These are phyloP conservation scores for Aureobasidium melanogenum DNA, from an alignment of 2,329 filamentous ascomycete species.

Conservation along the genomic window DNA sequence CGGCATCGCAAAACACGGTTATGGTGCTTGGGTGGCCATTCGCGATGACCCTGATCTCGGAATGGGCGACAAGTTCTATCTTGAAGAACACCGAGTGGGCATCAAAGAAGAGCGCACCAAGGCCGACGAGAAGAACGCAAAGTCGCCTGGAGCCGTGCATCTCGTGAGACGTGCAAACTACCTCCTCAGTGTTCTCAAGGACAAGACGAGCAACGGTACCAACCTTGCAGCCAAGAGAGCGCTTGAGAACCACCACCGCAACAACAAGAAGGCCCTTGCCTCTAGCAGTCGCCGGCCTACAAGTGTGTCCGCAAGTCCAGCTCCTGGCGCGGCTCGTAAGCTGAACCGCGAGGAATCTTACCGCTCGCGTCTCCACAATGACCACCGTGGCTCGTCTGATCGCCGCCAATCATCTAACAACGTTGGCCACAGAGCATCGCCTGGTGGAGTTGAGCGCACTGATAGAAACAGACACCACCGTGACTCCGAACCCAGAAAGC, in stretches of 20 bases:
- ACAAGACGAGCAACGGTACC: slow-evolving; percentile 57
- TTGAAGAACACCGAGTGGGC: slow-evolving; percentile 96
- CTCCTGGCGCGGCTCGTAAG: slow-evolving; percentile 38
- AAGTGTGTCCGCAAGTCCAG: slow-evolving; percentile 64
- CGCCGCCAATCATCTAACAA: slow-evolving; percentile 18
- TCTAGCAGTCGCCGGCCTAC: slow-evolving; percentile 49
- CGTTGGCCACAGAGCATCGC: slow-evolving; percentile 31
- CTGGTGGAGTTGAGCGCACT: slow-evolving; percentile 35
- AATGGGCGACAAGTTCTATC: slow-evolving; percentile 83
- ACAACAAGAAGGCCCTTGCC: slow-evolving; percentile 71
- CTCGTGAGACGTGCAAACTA: slow-evolving; percentile 93
- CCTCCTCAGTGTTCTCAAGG: slow-evolving; percentile 84
- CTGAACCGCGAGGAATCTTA: slow-evolving; percentile 29
- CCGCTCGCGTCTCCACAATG: slow-evolving; percentile 27
- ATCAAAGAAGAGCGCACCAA: slow-evolving; percentile 89
- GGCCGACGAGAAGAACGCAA: slow-evolving; percentile 60
- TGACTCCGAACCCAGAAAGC: slow-evolving; percentile 42
- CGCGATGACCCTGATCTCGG: slow-evolving; percentile 82
- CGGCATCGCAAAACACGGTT: slow-evolving; percentile 86
- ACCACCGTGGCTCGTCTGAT: slow-evolving; percentile 25
- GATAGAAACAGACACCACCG: slow-evolving; percentile 44
- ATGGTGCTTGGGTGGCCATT: slow-evolving; percentile 91
- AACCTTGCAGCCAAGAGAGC: slow-evolving; percentile 68
- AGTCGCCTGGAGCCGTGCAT: slow-evolving; percentile 94
- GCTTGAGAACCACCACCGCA: slow-evolving; percentile 88